These are phyloP conservation scores for Trifolium subterraneum DNA, from an alignment of 306 rosid species.

Conservation along the genomic window DNA sequence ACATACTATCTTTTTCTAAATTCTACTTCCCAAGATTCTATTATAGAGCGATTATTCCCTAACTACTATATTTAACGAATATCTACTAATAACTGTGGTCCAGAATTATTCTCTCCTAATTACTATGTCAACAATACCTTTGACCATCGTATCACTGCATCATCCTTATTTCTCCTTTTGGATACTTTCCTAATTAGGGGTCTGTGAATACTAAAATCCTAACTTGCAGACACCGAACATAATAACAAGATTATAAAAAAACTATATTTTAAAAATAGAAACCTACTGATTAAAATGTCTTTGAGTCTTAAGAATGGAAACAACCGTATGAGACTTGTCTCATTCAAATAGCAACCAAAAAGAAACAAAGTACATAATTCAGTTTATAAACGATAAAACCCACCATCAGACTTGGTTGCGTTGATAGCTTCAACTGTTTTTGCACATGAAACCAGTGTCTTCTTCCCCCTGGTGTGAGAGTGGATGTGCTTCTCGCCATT, in stretches of 20 bases:
- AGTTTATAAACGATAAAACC: constrained; percentile 34
- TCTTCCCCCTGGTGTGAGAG: constrained; percentile 53
- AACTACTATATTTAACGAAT: constrained; percentile 2
- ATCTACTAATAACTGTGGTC: not conserved
- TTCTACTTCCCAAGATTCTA: not conserved
- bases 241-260: not conserved
- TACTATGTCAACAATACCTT: not conserved
- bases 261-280: not conserved
- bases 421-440: constrained; percentile 67
- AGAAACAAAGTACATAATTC: constrained; percentile 25
- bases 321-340: not conserved
- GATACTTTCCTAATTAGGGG: not conserved
- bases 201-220: constrained; percentile 3
- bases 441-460: constrained; percentile 54
- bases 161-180: constrained; percentile 12
- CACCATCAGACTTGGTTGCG: constrained; percentile 66
- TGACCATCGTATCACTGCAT: not conserved
- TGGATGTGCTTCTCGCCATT: no score
- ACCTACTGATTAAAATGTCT: not conserved
- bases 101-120: constrained; percentile 3
- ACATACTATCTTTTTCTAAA: constrained; percentile 3
- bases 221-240: not conserved
- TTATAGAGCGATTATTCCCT: not conserved
- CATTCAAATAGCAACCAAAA: constrained; percentile 25
- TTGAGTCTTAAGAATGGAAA: constrained; percentile 6